Percentiles rank a stretch among this genome's conserved stretches.
phyloP scores from a whole-genome alignment of 139 green algal species.

The Helicosporidium sp. region DNA sequence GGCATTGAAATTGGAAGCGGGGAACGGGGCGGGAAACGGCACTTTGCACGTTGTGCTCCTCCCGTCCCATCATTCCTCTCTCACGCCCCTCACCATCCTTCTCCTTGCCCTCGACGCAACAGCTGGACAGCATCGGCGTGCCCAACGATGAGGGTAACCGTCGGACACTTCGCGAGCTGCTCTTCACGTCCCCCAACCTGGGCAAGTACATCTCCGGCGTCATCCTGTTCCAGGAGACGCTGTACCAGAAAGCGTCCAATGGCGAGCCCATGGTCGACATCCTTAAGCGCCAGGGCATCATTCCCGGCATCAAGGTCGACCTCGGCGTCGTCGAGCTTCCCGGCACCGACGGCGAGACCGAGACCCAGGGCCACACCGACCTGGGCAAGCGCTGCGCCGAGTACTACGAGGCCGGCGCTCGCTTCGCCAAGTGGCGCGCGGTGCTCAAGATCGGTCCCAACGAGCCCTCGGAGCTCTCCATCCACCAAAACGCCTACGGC shows the following conservation, averaged over 20 bases:
- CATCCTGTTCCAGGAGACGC: conserved; percentile 91
- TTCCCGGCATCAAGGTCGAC: conserved; percentile 35
- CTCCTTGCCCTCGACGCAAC: neutral
- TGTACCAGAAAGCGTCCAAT: conserved; percentile 43
- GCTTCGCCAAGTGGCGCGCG: conserved; percentile 83
- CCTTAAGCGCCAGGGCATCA: conserved; percentile 33
- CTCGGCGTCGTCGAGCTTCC: conserved; percentile 39
- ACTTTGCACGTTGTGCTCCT: conserved; percentile 1
- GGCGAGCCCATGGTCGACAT: conserved; percentile 46
- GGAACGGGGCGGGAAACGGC: no score
- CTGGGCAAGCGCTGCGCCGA: conserved; percentile 30
- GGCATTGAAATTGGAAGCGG: no score
- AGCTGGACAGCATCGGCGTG: conserved; percentile 30
- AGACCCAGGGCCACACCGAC: conserved; percentile 55
- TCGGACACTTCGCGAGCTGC: conserved; percentile 29
- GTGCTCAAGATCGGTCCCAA: conserved; percentile 53
- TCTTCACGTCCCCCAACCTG: conserved; percentile 33
- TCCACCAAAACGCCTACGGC: conserved; percentile 73
- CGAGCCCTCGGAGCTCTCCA: conserved; percentile 36
- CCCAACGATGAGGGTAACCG: conserved; percentile 29
- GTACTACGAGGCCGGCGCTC: conserved; percentile 43
- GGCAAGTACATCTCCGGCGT: conserved; percentile 43
- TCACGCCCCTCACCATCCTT: no score
- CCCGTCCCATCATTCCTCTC: neutral
- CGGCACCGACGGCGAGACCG: conserved; percentile 33